Percentiles rank a stretch among this genome's conserved stretches.
These are phyloP conservation scores for Sorghum bicolor DNA, from an alignment of 176 grass and related monocot species.

Conservation along the genomic window Sorghum_bicolor_NCBIv3 NC_012871.2:16884501-16885000, in stretches of 20 bases:
- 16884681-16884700: constrained; percentile 38
- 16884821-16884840: background rate
- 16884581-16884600: constrained; percentile 61
- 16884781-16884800: background rate
- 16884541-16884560: constrained; percentile 53
- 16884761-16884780: no score
- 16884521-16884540: background rate
- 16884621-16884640: constrained; percentile 58
- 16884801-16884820: background rate
- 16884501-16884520: constrained; percentile 38
- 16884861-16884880: background rate
- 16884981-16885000: no score
- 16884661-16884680: constrained; percentile 38
- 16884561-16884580: constrained; percentile 51
- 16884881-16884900: background rate
- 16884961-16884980: no score
- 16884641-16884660: constrained; percentile 46
- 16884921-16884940: background rate
- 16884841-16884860: constrained; percentile 15
- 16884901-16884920: background rate
- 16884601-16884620: constrained; percentile 65
- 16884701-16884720: constrained; percentile 20
- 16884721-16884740: constrained; percentile 43
- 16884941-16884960: background rate
- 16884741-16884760: no score